Conservation (phyloP, 1,284 basidiomycete genomes). For the Leucoagaricus sp. region DNA sequence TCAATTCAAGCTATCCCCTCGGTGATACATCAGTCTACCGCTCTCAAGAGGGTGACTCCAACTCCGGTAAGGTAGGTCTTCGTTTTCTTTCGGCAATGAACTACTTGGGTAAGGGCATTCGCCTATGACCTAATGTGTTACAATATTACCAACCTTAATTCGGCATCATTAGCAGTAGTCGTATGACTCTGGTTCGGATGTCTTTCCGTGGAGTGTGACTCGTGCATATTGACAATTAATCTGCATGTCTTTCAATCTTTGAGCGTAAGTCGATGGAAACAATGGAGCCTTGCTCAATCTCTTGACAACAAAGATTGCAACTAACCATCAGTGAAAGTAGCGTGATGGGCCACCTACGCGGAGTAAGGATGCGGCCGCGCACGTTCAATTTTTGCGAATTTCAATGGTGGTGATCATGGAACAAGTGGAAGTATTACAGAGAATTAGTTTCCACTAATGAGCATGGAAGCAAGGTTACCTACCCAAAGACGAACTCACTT, state of each 20-base stretch:
- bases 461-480: neutral
- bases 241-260: neutral
- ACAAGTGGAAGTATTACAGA: neutral
- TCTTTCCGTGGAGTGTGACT: neutral
- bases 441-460: neutral
- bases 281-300: neutral
- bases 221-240: slow-evolving; percentile 3
- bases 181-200: neutral
- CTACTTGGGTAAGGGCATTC: no score
- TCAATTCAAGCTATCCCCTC: no score
- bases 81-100: no score
- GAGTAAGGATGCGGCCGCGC: neutral
- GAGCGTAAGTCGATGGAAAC: no score
- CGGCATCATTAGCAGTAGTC: no score
- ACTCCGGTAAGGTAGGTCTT: no score
- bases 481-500: neutral
- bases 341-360: neutral
- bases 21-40: no score
- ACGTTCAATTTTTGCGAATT: neutral
- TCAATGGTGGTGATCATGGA: no score
- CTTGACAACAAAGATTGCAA: neutral
- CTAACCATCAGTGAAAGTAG: slow-evolving; percentile 5
- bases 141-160: no score
- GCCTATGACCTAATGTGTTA: no score
- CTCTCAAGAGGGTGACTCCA: no score